Base-by-base conservation (phyloP, 331 rosid species). In the Pyracantha coccinea region DNA sequence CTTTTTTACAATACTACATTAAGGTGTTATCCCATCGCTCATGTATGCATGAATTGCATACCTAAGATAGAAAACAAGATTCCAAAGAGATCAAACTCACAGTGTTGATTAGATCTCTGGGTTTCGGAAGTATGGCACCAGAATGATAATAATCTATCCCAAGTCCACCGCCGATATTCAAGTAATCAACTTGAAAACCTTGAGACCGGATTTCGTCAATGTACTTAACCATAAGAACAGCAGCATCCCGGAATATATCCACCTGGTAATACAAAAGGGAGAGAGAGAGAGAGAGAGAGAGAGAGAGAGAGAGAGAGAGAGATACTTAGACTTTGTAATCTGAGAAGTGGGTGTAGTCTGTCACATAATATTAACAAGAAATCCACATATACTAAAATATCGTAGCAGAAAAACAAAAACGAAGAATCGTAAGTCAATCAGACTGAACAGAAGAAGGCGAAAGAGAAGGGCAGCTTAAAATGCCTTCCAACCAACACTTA, bases 141-240 rank as follows among this genome's bases (percentile, higher is more conserved):
- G 97, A 12, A 72, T 92, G 99, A 87, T 92, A 85, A 79, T 94
- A 94, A 81, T 92, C 99, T 35, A 94, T 92, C 68, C 99, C 99
- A 75, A 94, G 96, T 41, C 99, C 99, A 68, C 99, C 97, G 29
- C 97, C 97, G 76, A 94, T 94, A 78, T 92, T 94, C 75, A 94
- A 82, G 85, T 90, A 90, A 78, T 92, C 73, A 73, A 94, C 86
- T 81, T 94, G 89, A 63, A 94, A 94, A 73, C 99, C 99, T 77
- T 92, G 99, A 70, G 84, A 86, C 71, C 97, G 87, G 80, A 92
- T 92, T 81, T 94, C 71, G 8, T 92, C 97, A 75, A 94, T 90
- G 85, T 92, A 94, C 79, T 87, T 88, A 72, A 94, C 90, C 99
- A 92, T 94, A 76, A 92, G 86, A 70, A 71, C 74, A 6, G 99